Conservation (phyloP, 192 early-diverging fungal genomes). For the Chytriomyces confervae region DNA sequence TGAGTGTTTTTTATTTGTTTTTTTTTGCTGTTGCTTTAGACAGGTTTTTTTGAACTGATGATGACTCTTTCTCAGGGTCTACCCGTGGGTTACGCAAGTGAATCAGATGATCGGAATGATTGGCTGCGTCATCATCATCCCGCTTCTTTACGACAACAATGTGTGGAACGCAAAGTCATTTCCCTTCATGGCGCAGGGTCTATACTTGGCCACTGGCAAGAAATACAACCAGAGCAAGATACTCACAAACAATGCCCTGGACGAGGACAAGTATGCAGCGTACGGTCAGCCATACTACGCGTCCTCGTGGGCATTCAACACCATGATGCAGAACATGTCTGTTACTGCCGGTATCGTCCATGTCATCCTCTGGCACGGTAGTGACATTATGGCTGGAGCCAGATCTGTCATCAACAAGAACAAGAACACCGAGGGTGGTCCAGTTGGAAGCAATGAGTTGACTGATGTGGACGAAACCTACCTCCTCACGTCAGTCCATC, state of each 20-base stretch:
- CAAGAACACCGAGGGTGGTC: not conserved
- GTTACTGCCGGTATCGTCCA: constrained; percentile 38
- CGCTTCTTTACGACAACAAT: constrained; percentile 40
- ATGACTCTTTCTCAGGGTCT: constrained; percentile 4
- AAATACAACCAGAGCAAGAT: constrained; percentile 24
- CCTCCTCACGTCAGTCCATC: constrained; percentile 69
- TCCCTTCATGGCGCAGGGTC: constrained; percentile 25
- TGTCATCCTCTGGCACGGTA: constrained; percentile 33
- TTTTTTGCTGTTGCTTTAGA: constrained; percentile 15
- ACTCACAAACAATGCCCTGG: constrained; percentile 15
- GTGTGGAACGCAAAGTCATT: constrained; percentile 38
- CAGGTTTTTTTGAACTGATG: constrained; percentile 66
- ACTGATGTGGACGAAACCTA: constrained; percentile 54
- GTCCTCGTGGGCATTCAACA: constrained; percentile 24
- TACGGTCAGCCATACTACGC: constrained; percentile 10
- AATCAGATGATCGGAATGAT: constrained; percentile 76
- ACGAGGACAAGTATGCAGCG: constrained; percentile 1
- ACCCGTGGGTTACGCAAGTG: constrained; percentile 52
- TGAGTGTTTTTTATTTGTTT: constrained; percentile 71
- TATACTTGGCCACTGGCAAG: constrained; percentile 20
- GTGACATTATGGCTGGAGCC: constrained; percentile 7
- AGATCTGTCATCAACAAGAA: not conserved
- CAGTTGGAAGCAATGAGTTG: not conserved
- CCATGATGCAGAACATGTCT: constrained; percentile 24
- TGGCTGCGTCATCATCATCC: constrained; percentile 73